Evolutionary conservation across 1,139 yeast genomes (phyloP).

Genomic region (Taphrina confusa): DNA sequence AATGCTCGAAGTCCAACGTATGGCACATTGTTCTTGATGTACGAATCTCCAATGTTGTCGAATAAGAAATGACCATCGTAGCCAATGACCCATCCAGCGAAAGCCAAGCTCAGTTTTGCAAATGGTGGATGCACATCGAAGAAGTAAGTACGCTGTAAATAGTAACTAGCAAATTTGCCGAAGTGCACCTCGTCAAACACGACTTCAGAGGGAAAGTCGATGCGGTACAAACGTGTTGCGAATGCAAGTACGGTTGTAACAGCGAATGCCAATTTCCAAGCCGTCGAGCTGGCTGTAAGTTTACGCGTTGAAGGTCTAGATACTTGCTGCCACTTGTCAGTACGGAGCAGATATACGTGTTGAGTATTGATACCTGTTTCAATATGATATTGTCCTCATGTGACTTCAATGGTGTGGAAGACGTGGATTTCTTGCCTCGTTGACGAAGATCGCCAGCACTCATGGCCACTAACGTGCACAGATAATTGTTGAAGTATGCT

Average conservation of each 20-base stretch:
- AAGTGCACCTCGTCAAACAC: slow-evolving; percentile 98
- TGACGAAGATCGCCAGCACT: slow-evolving; percentile 16
- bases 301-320: not conserved
- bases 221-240: slow-evolving; percentile 66
- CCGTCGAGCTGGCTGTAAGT: not conserved
- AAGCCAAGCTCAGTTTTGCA: slow-evolving; percentile 88
- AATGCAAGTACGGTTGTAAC: slow-evolving; percentile 67
- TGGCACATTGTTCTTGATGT: slow-evolving; percentile 75
- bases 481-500: too few relatives aligned
- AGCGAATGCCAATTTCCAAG: slow-evolving; percentile 42
- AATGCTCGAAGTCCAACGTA: slow-evolving; percentile 82
- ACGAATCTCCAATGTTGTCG: slow-evolving; percentile 84
- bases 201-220: slow-evolving; percentile 77
- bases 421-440: slow-evolving; percentile 3
- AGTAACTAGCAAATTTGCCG: slow-evolving; percentile 78
- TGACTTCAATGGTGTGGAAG: not conserved
- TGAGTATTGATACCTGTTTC: not conserved
- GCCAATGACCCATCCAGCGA: slow-evolving; percentile 84
- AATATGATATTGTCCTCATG: not conserved
- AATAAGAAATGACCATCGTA: slow-evolving; percentile 89
- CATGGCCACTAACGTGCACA: too few relatives aligned
- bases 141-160: slow-evolving; percentile 77
- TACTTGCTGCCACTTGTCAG: not conserved
- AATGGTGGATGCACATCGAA: slow-evolving; percentile 98
- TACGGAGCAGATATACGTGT: not conserved